Conservation (phyloP, 345 rosid species). For the Firmiana major region DNA sequence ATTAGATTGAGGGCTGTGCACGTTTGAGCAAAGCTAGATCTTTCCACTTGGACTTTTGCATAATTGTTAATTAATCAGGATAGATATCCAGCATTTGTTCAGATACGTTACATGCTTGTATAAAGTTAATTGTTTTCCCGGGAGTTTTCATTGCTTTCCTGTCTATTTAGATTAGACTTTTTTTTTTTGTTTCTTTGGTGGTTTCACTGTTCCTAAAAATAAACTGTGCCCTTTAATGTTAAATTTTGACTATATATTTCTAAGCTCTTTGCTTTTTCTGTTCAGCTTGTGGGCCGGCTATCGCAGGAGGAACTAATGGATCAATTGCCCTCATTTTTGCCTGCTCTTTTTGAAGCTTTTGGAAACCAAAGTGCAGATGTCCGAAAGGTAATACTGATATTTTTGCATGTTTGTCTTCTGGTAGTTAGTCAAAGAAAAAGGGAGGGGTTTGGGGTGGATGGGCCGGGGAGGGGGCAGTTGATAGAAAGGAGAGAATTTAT, state of each 20-base stretch:
- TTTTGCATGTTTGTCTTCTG: not conserved
- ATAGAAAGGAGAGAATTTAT: not conserved
- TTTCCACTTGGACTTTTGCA: not conserved
- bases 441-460: not conserved
- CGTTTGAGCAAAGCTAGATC: not conserved
- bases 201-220: not conserved
- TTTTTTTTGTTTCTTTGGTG: not conserved
- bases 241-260: not conserved
- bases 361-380: conserved; percentile 97
- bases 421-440: not conserved
- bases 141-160: not conserved
- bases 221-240: not conserved
- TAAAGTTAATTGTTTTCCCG: not conserved
- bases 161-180: not conserved
- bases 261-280: conserved; percentile 16
- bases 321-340: conserved; percentile 83
- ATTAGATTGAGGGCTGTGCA: not conserved
- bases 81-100: not conserved
- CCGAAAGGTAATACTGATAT: conserved; percentile 62
- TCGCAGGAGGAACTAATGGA: conserved; percentile 83
- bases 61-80: not conserved
- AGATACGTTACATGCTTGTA: not conserved
- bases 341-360: conserved; percentile 95
- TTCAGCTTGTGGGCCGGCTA: conserved; percentile 91
- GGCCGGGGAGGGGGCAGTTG: not conserved